Evolutionary conservation across 1,284 basidiomycete genomes (phyloP).

Genomic region (Pholiota adiposa): DNA sequence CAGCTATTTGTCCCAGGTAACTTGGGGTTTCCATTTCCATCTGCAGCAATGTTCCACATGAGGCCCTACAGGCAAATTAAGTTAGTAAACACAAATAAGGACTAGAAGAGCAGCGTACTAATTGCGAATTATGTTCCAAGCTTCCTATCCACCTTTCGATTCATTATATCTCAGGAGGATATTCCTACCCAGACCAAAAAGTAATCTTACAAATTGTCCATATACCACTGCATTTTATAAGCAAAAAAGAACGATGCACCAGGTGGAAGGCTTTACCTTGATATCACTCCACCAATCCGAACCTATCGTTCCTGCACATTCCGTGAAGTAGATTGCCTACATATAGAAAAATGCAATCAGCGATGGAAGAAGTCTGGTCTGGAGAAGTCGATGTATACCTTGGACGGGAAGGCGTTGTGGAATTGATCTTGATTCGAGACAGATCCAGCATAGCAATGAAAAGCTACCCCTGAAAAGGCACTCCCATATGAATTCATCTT

Average conservation of each 20-base stretch:
- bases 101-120: slow-evolving; percentile 18
- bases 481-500: slow-evolving; percentile 45
- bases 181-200: background rate
- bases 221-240: slow-evolving; percentile 59
- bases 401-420: slow-evolving; percentile 46
- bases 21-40: slow-evolving; percentile 64
- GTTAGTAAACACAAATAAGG: background rate
- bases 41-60: slow-evolving; percentile 79
- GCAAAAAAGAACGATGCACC: background rate
- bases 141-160: slow-evolving; percentile 33
- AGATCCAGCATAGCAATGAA: slow-evolving; percentile 57
- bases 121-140: slow-evolving; percentile 28
- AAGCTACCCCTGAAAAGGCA: slow-evolving; percentile 53
- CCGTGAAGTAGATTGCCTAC: slow-evolving; percentile 50
- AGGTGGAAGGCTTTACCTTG: slow-evolving; percentile 55
- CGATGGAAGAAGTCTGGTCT: background rate
- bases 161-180: background rate
- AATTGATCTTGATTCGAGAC: slow-evolving; percentile 48
- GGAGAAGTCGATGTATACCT: slow-evolving; percentile 33
- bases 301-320: slow-evolving; percentile 52
- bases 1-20: slow-evolving; percentile 70
- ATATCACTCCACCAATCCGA: slow-evolving; percentile 82
- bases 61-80: slow-evolving; percentile 44
- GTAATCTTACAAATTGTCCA: slow-evolving; percentile 64
- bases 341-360: too few species aligned